Base-by-base conservation (phyloP, 2,329 filamentous ascomycete genomes). In the Gliomastix tumulicola region DNA sequence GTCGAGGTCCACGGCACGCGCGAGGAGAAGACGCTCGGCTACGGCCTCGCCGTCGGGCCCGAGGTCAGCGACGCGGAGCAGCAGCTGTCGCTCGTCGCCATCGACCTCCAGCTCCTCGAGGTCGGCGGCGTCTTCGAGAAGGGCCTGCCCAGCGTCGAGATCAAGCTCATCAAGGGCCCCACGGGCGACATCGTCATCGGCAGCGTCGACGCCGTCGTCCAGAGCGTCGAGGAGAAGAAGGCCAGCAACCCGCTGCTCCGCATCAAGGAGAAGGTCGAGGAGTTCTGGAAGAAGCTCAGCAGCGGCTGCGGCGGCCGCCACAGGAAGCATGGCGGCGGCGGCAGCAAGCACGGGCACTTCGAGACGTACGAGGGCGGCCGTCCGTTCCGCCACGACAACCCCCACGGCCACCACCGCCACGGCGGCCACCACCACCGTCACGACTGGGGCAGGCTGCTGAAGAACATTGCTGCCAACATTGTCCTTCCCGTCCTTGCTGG, bases 401-500 rank as follows among this genome's bases (percentile, higher is more conserved):
- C 39, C 19, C 42, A 45, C 38, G 38, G 42, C 21, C 34, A 42
- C 31, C 41, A 43, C 32, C 32, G 33, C 17, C 32, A 31, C 34
- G 36, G 36, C 21, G 16, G 23, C 19, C 38, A 37, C 18, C 36
- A 36, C 19, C 51, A 45, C 41, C 43, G 57, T 36, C 53, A 56
- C 45, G 53, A 48, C 38, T 71, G 73, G 60, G 55, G 62, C 36
- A 60, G 66, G 41, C 57, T 78, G 19, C 45, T 78, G 32, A 66
- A 68, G 49, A 73, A 73, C 47, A 66, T 83, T 34, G 66, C 73
- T 43, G 65, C 76, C 25, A 76, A 81, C 42, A 70, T 88, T 31
- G 55, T 87, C 33, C 65, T 87, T 27, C 83, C 84, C 3, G 67
- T 86, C 36, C 60, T 83, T 36, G 69, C 86, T 44, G 84, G 84